Conservation (phyloP, 139 green algal species). For the Chlamydomonas eustigma region DNA sequence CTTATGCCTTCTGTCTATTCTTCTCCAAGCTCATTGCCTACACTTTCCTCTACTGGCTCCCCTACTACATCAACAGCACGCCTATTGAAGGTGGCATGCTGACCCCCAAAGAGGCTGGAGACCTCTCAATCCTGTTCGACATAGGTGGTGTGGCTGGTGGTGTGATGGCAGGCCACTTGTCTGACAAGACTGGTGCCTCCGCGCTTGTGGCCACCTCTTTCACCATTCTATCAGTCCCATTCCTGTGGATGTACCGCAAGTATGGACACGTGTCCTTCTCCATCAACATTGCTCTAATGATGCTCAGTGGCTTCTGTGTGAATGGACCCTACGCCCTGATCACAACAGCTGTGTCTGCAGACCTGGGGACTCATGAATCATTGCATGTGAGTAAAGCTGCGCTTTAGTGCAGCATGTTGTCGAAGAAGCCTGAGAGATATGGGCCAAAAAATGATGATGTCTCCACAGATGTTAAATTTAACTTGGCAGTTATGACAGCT, state of each 20-base stretch:
- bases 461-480: too few relatives aligned
- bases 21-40: slow-evolving; percentile 98
- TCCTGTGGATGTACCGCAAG: slow-evolving; percentile 75
- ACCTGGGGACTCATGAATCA: slow-evolving; percentile 87
- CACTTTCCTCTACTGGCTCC: slow-evolving; percentile 98
- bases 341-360: slow-evolving; percentile 91
- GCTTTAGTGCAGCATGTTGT: too few relatives aligned
- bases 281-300: slow-evolving; percentile 83
- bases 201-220: slow-evolving; percentile 72
- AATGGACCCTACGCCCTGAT: slow-evolving; percentile 97
- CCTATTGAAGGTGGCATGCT: slow-evolving; percentile 63
- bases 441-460: too few relatives aligned
- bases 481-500: too few relatives aligned
- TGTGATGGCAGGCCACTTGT: slow-evolving; percentile 81
- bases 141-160: slow-evolving; percentile 83
- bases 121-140: slow-evolving; percentile 90
- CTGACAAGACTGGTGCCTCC: slow-evolving; percentile 61
- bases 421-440: too few relatives aligned
- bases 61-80: slow-evolving; percentile 90
- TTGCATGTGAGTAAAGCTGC: too few relatives aligned
- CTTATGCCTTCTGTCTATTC: slow-evolving; percentile 91
- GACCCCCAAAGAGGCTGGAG: slow-evolving; percentile 63
- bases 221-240: slow-evolving; percentile 74
- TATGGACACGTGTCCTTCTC: slow-evolving; percentile 41
- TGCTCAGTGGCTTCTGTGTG: slow-evolving; percentile 83